These are phyloP conservation scores for Syzygium syzygioides DNA, from an alignment of 441 rosid genomes.

Conservation along the genomic window DNA sequence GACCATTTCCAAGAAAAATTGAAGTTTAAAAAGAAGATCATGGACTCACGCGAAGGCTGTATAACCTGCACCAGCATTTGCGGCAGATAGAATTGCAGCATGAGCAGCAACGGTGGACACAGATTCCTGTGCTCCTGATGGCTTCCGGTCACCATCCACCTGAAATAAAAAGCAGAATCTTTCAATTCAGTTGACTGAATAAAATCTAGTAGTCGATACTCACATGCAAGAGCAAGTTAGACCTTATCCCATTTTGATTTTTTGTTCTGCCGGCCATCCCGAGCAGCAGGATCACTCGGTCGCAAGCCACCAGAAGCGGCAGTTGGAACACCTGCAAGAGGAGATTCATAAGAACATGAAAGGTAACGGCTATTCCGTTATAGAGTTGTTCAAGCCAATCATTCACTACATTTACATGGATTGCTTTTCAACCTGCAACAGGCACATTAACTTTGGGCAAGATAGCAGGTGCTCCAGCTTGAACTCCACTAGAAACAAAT, in stretches of 20 bases:
- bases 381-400: not conserved
- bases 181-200: not conserved
- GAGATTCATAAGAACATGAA: constrained; percentile 14
- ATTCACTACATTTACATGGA: not conserved
- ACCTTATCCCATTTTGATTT: constrained; percentile 99
- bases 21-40: not conserved
- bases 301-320: constrained; percentile 41
- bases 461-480: constrained; percentile 46
- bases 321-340: constrained; percentile 32
- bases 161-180: constrained; percentile 21
- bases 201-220: not conserved
- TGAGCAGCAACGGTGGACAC: constrained; percentile 53
- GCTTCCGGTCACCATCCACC: constrained; percentile 73
- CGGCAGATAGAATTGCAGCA: constrained; percentile 55
- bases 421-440: constrained; percentile 38
- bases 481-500: constrained; percentile 59
- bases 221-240: not conserved
- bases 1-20: not conserved
- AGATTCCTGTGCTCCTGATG: constrained; percentile 57
- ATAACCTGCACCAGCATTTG: constrained; percentile 86
- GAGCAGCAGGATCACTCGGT: constrained; percentile 37
- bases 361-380: not conserved
- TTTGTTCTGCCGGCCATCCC: constrained; percentile 82
- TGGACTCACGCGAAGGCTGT: constrained; percentile 79
- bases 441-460: constrained; percentile 60